Percentiles rank a stretch among this genome's conserved stretches.
phyloP scores from a whole-genome alignment of 768 basidiomycete species.

The Phlegmacium glaucopus region DNA sequence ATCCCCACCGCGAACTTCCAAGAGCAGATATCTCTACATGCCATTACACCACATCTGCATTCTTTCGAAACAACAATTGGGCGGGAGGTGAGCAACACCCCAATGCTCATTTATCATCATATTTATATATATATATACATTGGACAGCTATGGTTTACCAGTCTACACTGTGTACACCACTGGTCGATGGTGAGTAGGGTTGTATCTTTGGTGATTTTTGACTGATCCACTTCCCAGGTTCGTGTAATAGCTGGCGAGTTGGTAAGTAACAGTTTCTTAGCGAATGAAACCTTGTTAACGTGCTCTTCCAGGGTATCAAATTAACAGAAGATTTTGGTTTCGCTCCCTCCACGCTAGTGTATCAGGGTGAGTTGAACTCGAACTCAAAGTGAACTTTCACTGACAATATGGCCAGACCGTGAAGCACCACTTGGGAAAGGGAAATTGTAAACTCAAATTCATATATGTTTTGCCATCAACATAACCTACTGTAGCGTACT shows the following conservation, averaged over 20 bases:
- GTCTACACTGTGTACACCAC: slow-evolving; percentile 83
- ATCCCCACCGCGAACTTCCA: slow-evolving; percentile 48
- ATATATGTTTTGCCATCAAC: background rate
- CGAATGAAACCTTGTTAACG: slow-evolving; percentile 3
- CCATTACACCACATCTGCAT: slow-evolving; percentile 77
- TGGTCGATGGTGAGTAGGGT: slow-evolving; percentile 76
- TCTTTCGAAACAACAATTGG: slow-evolving; percentile 78
- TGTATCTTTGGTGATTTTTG: background rate
- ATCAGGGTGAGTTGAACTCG: slow-evolving; percentile 49
- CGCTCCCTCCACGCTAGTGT: slow-evolving; percentile 79
- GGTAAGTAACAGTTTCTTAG: slow-evolving; percentile 38
- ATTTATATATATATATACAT: background rate
- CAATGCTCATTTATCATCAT: background rate
- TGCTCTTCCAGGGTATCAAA: slow-evolving; percentile 49
- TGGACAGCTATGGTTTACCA: slow-evolving; percentile 79
- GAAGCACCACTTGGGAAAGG: slow-evolving; percentile 62
- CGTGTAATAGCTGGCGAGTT: slow-evolving; percentile 83
- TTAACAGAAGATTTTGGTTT: slow-evolving; percentile 79
- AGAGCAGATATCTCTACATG: slow-evolving; percentile 67
- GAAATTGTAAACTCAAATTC: slow-evolving; percentile 42
- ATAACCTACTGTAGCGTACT: background rate
- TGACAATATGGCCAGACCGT: slow-evolving; percentile 31
- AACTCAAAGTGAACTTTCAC: slow-evolving; percentile 4
- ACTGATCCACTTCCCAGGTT: slow-evolving; percentile 42
- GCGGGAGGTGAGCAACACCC: slow-evolving; percentile 54